A percentile compares a stretch with the other conserved stretches of the same genome.
Evolutionary conservation across 805 yeast species (phyloP).

Genomic region (Hanseniaspora pseudoguilliermondii): DNA sequence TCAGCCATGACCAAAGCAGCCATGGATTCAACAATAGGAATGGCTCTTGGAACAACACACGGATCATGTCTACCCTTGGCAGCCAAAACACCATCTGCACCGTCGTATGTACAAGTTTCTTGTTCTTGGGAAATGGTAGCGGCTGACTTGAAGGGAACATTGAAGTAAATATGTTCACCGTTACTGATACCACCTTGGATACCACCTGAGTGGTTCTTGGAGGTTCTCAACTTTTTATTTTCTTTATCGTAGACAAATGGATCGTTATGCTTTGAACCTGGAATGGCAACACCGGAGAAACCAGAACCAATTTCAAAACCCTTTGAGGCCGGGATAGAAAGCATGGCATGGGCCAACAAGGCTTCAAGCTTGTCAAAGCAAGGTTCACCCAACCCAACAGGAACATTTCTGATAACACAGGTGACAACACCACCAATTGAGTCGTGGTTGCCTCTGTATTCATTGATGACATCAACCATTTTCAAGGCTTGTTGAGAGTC

Average conservation of each 20-base stretch:
- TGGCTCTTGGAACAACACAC: slow-evolving; percentile 94
- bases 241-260: slow-evolving; percentile 54
- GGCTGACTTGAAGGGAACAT: slow-evolving; percentile 94
- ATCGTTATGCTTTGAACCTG: slow-evolving; percentile 92
- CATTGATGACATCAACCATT: slow-evolving; percentile 80
- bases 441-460: slow-evolving; percentile 73
- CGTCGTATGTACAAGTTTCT: slow-evolving; percentile 76
- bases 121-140: slow-evolving; percentile 95
- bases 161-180: slow-evolving; percentile 89
- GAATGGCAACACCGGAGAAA: slow-evolving; percentile 73
- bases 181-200: slow-evolving; percentile 96
- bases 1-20: slow-evolving; percentile 90
- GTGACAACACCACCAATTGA: slow-evolving; percentile 97
- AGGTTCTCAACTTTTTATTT: slow-evolving; percentile 60
- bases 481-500: slow-evolving; percentile 53
- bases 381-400: slow-evolving; percentile 96
- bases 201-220: slow-evolving; percentile 90
- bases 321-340: slow-evolving; percentile 93
- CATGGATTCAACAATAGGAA: slow-evolving; percentile 97
- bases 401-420: slow-evolving; percentile 88
- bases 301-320: slow-evolving; percentile 98
- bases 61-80: slow-evolving; percentile 99
- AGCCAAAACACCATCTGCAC: slow-evolving; percentile 73
- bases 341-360: slow-evolving; percentile 90
- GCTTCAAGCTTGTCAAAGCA: slow-evolving; percentile 96